Conservation (phyloP, 1,139 yeast genomes). For the Scheffersomyces illinoinensis region DNA sequence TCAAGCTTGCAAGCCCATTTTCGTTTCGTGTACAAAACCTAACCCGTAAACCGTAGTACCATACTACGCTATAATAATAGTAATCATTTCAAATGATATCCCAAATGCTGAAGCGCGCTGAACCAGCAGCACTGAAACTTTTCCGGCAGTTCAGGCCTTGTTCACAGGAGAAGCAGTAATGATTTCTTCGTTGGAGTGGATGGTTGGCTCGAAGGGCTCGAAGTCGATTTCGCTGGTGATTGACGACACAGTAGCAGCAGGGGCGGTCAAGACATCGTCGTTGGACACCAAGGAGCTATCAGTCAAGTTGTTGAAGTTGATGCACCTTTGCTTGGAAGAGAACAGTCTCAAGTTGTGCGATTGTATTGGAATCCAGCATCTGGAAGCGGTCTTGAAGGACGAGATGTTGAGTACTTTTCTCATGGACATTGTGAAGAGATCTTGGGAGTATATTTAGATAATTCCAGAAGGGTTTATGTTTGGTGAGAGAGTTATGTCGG, state of each 20-base stretch:
- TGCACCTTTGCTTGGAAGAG: constrained; percentile 40
- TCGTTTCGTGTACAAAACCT: not conserved
- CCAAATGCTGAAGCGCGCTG: not conserved
- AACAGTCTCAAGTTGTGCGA: constrained; percentile 23
- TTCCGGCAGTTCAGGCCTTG: constrained; percentile 20
- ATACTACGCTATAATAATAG: not conserved
- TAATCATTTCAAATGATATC: not conserved
- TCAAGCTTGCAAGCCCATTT: not conserved
- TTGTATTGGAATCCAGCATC: constrained; percentile 46
- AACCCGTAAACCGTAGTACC: not conserved
- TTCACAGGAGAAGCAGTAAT: constrained; percentile 50
- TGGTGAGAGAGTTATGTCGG: not conserved
- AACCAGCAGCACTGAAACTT: not conserved
- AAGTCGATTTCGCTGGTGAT: constrained; percentile 16
- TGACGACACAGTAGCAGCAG: constrained; percentile 7
- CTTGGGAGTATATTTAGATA: not conserved
- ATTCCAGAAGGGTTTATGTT: not conserved
- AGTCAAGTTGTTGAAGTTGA: constrained; percentile 36
- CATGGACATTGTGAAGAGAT: constrained; percentile 24
- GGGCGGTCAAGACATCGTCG: constrained; percentile 31
- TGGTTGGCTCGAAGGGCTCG: constrained; percentile 42
- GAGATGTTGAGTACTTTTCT: constrained; percentile 38
- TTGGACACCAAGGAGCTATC: constrained; percentile 37
- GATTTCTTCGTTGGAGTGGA: constrained; percentile 43
- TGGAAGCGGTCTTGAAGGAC: constrained; percentile 44